Evolutionary conservation across 2,329 filamentous ascomycete species (phyloP).

Genomic region (Daldinia sp.): DNA sequence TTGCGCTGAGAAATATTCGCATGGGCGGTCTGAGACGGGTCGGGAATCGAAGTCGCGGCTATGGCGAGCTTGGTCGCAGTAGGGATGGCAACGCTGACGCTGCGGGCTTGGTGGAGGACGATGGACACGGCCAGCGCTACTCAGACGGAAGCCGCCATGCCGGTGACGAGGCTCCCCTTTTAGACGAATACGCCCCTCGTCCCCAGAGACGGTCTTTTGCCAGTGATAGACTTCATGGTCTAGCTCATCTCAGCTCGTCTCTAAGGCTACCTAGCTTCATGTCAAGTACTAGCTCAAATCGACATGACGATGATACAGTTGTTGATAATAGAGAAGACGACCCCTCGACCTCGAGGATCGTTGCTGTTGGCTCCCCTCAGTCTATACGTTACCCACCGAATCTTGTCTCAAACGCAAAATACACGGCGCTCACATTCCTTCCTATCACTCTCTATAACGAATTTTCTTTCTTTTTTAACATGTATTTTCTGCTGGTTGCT

Average conservation of each 20-base stretch:
- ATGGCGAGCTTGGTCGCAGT: conserved; percentile 70
- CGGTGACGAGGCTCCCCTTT: conserved; percentile 80
- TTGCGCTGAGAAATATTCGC: conserved; percentile 78
- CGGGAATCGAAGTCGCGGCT: conserved; percentile 66
- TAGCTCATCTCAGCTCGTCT: conserved; percentile 63
- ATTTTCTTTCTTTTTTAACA: conserved; percentile 99
- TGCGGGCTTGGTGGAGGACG: conserved; percentile 74
- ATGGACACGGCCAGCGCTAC: conserved; percentile 65
- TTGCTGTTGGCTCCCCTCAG: conserved; percentile 81
- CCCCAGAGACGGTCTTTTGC: conserved; percentile 55
- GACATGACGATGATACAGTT: conserved; percentile 62
- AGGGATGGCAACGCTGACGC: conserved; percentile 74
- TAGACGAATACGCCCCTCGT: conserved; percentile 60
- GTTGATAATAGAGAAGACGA: conserved; percentile 67
- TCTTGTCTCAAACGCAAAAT: conserved; percentile 95
- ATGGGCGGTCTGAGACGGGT: conserved; percentile 72
- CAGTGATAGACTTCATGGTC: conserved; percentile 57
- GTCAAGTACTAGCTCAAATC: conserved; percentile 55
- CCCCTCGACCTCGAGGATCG: conserved; percentile 77
- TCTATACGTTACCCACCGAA: conserved; percentile 86
- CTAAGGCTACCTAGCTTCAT: conserved; percentile 77
- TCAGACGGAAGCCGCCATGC: conserved; percentile 70
- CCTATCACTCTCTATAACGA: conserved; percentile 97
- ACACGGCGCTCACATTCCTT: conserved; percentile 93
- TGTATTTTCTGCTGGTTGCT: conserved; percentile 97